A percentile compares a stretch with the other conserved stretches of the same genome.
phyloP scores from a whole-genome alignment of 2,329 filamentous ascomycete genomes.

The Zymoseptoria tritici region DNA sequence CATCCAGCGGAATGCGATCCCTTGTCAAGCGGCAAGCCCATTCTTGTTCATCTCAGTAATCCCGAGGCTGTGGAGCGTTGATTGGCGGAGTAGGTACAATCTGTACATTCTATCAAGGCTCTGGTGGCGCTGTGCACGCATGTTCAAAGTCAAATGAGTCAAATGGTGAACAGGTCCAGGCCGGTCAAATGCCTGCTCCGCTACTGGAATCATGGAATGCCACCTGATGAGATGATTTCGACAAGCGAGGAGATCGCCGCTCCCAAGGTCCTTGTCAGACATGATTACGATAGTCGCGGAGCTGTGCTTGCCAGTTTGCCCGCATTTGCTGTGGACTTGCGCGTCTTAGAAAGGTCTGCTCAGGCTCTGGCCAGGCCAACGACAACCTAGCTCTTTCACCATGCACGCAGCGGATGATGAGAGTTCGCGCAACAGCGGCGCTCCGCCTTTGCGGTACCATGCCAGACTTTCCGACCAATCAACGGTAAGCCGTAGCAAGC shows the following conservation, averaged over 20 bases:
- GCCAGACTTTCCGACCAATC: not conserved
- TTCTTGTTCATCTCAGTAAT: no score
- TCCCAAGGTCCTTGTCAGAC: not conserved
- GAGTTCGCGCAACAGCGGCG: not conserved
- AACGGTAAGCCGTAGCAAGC: not conserved
- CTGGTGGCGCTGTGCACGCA: not conserved
- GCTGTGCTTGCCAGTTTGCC: not conserved
- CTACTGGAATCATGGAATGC: not conserved
- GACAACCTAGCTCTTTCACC: not conserved
- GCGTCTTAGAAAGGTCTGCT: not conserved
- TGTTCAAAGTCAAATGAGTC: not conserved
- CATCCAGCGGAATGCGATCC: not conserved
- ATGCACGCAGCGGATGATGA: not conserved
- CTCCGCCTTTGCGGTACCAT: not conserved
- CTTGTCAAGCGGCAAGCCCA: no score
- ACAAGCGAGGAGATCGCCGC: not conserved
- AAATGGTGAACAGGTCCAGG: not conserved
- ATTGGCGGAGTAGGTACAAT: not conserved
- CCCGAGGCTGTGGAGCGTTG: no score
- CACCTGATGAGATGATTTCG: not conserved
- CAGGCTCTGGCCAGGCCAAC: not conserved
- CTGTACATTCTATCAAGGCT: not conserved
- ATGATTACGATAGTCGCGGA: not conserved
- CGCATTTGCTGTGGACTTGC: not conserved
- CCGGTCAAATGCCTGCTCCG: not conserved